phyloP scores from a whole-genome alignment of 345 rosid species.

The Isatis tinctoria region DNA sequence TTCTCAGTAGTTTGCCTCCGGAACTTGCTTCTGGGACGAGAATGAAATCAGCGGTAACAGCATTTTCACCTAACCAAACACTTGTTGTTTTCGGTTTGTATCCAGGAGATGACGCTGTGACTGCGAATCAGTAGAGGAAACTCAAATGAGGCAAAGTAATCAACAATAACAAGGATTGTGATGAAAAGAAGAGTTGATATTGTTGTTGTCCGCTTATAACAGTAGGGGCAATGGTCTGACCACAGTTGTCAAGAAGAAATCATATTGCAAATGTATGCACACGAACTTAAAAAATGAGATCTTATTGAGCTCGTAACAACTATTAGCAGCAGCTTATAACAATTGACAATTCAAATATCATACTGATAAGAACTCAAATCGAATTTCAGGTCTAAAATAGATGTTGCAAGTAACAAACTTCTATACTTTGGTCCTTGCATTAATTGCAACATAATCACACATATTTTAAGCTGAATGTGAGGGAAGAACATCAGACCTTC shows the following conservation, averaged over 20 bases:
- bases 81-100: conserved; percentile 62
- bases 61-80: conserved; percentile 62
- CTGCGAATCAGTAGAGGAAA: conserved; percentile 38
- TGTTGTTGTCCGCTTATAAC: neutral
- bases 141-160: neutral
- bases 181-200: neutral
- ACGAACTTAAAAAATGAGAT: neutral
- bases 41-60: conserved; percentile 63
- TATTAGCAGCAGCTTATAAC: neutral
- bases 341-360: neutral
- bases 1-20: conserved; percentile 28
- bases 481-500: conserved; percentile 54
- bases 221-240: neutral
- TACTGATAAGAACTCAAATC: neutral
- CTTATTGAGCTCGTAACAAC: neutral
- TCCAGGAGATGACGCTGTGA: conserved; percentile 61
- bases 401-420: neutral
- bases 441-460: neutral
- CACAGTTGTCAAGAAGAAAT: neutral
- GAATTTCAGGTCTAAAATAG: neutral
- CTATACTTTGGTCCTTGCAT: neutral
- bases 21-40: conserved; percentile 56
- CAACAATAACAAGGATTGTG: neutral
- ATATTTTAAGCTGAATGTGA: neutral
- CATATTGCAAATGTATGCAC: neutral